These are phyloP conservation scores for Nicotiana benthamiana DNA, from an alignment of 257 asterid genomes.

Conservation along the genomic window DNA sequence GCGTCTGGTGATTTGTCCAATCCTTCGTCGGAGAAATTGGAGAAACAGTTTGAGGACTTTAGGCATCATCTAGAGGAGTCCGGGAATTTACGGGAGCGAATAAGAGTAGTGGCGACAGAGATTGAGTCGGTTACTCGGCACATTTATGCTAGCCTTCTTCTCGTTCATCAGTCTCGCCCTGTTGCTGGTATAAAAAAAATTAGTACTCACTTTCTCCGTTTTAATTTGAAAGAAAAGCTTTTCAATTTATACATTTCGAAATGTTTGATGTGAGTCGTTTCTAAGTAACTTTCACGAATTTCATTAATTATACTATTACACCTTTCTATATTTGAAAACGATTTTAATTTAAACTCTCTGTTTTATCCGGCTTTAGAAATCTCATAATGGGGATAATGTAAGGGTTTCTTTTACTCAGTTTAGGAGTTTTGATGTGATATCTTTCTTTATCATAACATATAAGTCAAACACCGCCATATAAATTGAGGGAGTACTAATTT, in stretches of 20 bases:
- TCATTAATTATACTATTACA: neutral
- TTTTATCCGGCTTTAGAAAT: too few relatives aligned
- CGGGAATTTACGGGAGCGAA: conserved; percentile 67
- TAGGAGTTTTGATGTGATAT: too few relatives aligned
- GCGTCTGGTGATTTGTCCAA: conserved; percentile 24
- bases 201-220: neutral
- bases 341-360: too few relatives aligned
- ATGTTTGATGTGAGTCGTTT: neutral
- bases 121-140: conserved; percentile 71
- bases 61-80: conserved; percentile 62
- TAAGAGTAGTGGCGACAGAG: conserved; percentile 58
- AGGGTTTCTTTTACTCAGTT: too few relatives aligned
- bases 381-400: too few relatives aligned
- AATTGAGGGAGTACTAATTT: too few relatives aligned
- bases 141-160: conserved; percentile 68
- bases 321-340: too few relatives aligned
- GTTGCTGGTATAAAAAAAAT: conserved; percentile 36
- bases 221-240: neutral
- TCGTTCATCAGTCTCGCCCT: conserved; percentile 66
- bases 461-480: too few relatives aligned
- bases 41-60: conserved; percentile 66
- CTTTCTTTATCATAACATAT: too few relatives aligned
- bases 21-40: conserved; percentile 37
- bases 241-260: neutral
- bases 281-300: neutral